Percentiles rank a stretch among this genome's conserved stretches.
Evolutionary conservation across 768 basidiomycete species (phyloP).

Genomic region (Mycena belliarum): DNA sequence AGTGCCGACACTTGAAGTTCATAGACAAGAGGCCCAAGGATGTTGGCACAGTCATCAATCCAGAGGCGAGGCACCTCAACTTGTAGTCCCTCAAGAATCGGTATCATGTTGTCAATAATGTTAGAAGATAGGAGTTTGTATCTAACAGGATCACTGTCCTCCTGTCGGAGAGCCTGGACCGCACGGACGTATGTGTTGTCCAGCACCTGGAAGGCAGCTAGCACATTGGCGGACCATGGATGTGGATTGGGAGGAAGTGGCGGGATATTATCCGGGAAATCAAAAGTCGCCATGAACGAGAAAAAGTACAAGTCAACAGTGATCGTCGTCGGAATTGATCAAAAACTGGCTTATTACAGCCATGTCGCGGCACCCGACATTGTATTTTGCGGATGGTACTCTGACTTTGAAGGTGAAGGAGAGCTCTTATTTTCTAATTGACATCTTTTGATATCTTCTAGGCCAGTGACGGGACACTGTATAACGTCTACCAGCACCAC

Average conservation of each 20-base stretch:
- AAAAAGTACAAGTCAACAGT: background rate
- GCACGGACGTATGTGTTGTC: background rate
- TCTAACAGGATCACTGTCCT: background rate
- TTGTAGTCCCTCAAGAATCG: background rate
- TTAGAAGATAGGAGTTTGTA: slow-evolving; percentile 1
- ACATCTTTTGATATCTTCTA: background rate
- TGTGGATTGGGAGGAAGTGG: background rate
- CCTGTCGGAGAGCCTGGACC: background rate
- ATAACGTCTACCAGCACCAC: slow-evolving; percentile 1
- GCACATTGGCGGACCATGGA: background rate
- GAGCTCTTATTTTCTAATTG: background rate
- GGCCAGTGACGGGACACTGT: background rate
- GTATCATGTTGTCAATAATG: background rate
- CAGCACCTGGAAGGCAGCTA: background rate
- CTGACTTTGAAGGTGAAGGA: background rate
- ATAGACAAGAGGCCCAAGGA: background rate
- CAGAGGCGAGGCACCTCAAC: background rate
- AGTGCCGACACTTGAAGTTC: background rate
- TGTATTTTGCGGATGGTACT: slow-evolving; percentile 1
- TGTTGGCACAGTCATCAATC: background rate
- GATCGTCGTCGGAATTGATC: background rate
- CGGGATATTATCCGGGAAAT: background rate
- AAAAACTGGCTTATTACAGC: too few relatives aligned
- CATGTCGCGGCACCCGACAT: background rate
- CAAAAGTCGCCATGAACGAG: background rate